phyloP scores from a whole-genome alignment of 495 filamentous ascomycete species.

The Neurospora intermedia region DNA sequence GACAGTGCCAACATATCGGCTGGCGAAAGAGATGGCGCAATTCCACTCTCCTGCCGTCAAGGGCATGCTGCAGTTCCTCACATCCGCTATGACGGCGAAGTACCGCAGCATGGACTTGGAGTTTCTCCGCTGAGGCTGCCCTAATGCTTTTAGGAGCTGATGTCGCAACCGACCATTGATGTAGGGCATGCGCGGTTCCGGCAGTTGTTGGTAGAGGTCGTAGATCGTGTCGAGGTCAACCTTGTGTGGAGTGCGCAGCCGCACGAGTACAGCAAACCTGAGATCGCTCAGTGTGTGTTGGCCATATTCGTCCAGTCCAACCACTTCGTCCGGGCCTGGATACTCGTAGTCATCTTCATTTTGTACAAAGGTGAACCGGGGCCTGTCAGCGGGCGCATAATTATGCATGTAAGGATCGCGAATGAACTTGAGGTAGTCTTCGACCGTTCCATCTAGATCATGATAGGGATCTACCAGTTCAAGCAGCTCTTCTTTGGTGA shows the following conservation, averaged over 20 bases:
- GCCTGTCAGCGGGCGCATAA: constrained; percentile 33
- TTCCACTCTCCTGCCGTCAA: constrained; percentile 66
- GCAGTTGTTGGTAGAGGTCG: constrained; percentile 31
- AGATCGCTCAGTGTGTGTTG: constrained; percentile 22
- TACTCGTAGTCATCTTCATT: constrained; percentile 33
- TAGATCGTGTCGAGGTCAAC: constrained; percentile 31
- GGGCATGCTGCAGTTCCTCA: constrained; percentile 54
- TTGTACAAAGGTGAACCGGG: constrained; percentile 33
- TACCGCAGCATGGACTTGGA: constrained; percentile 63
- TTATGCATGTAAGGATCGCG: constrained; percentile 37
- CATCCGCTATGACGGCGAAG: constrained; percentile 72
- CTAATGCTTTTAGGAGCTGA: constrained; percentile 56
- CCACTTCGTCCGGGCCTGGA: constrained; percentile 28
- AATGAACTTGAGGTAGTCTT: constrained; percentile 35
- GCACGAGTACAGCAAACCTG: constrained; percentile 18
- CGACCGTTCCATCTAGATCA: constrained; percentile 27
- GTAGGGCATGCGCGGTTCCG: constrained; percentile 53
- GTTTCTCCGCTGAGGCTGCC: constrained; percentile 46
- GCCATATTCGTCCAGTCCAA: constrained; percentile 11
- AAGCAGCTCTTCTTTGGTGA: constrained; percentile 33
- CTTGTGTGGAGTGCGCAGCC: constrained; percentile 20
- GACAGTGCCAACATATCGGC: constrained; percentile 54
- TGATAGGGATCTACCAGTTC: constrained; percentile 37
- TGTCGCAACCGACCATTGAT: constrained; percentile 49
- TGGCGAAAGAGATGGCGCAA: constrained; percentile 66